Base-by-base conservation (phyloP, 345 rosid genomes). In the Euclidium syriacum region DNA sequence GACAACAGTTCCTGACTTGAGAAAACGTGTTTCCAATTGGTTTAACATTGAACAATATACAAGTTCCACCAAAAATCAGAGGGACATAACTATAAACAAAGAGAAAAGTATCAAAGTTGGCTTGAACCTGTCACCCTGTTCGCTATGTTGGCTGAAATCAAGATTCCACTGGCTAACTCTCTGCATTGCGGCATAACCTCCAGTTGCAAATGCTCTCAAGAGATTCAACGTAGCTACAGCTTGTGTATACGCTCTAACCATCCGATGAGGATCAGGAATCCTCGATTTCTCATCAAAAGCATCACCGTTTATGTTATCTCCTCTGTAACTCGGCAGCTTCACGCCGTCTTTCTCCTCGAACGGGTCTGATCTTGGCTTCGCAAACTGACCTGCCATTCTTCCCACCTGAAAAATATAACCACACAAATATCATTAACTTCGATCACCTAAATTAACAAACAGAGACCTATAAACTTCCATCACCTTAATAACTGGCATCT, bases 321-420 rank as follows among this genome's bases (percentile, higher is more conserved):
- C 89, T 42, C 89, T 72, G 70, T 84, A 84, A 70, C 86, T 84
- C 0, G 89, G 86, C 1, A 84, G 76, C 73, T 81, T 75, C 46
- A 84, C 82, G 9, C 86, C 89, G 67, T 79, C 64, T 46, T 81
- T 83, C 41, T 29, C 62, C 81, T 83, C 86, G 25, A 77, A 79
- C 0, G 79, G 34, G 3, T 81, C 86, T 12, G 84, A 83, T 74
- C 89, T 77, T 0, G 89, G 89, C 75, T 83, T 83, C 9, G 82
- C 89, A 64, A 83, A 83, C 71, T 83, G 89, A 33, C 89, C 89
- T 3, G 89, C 89, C 89, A 83, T 81, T 74, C 86, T 77, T 35
- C 89, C 85, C 3, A 83, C 81, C 79, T 78, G 44, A 32, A 58
- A 23, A 39, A 0, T 3, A 36, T 2, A 30, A 58, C 52, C 14